phyloP scores from a whole-genome alignment of 495 filamentous ascomycete species.

The Aspergillus homomorphus region DNA sequence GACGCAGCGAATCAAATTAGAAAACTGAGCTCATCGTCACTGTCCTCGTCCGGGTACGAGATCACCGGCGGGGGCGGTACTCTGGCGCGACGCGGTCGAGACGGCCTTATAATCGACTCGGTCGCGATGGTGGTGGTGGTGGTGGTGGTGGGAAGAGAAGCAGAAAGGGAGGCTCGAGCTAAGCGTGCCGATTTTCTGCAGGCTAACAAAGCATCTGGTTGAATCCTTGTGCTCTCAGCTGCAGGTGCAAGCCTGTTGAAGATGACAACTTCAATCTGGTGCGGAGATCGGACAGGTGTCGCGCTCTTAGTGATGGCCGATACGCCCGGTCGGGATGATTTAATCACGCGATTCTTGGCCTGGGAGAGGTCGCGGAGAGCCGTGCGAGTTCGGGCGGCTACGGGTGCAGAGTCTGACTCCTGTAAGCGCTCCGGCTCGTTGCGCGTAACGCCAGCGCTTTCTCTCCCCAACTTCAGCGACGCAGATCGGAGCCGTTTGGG shows the following conservation, averaged over 20 bases:
- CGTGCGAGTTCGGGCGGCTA: conserved; percentile 23
- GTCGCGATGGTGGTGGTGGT: not conserved
- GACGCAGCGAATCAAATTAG: conserved; percentile 5
- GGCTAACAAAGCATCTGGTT: not conserved
- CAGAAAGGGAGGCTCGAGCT: not conserved
- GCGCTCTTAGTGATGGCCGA: not conserved
- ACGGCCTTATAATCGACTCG: not conserved
- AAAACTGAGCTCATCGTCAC: conserved; percentile 48
- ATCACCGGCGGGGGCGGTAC: conserved; percentile 18
- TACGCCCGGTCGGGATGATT: not conserved
- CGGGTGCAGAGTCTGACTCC: conserved; percentile 15
- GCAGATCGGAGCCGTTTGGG: conserved; percentile 28
- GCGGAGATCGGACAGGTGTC: conserved; percentile 1
- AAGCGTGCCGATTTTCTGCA: not conserved
- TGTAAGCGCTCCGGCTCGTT: conserved; percentile 5
- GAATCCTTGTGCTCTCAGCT: not conserved
- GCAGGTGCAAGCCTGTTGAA: conserved; percentile 19
- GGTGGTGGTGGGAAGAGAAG: not conserved
- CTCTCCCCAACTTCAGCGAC: conserved; percentile 10
- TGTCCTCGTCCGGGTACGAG: conserved; percentile 36
- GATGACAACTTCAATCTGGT: conserved; percentile 40
- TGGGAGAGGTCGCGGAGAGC: conserved; percentile 11
- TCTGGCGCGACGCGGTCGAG: not conserved
- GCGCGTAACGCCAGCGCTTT: not conserved
- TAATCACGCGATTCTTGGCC: conserved; percentile 2